phyloP scores from a whole-genome alignment of 805 yeast species.

The Yamadazyma philogaea region DNA sequence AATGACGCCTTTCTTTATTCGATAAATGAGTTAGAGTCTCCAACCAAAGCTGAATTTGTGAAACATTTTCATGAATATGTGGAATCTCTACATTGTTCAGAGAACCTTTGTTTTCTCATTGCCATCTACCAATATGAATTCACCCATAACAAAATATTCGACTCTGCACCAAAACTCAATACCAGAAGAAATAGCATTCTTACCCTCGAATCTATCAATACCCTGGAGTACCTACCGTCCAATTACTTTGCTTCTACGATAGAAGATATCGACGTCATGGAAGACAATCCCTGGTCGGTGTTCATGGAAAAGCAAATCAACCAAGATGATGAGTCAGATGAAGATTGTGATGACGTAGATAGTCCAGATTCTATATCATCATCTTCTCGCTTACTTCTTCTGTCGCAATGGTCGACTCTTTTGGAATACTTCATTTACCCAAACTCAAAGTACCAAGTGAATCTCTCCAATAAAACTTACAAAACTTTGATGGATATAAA shows the following conservation, averaged over 20 bases:
- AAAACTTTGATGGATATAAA: conserved; percentile 20
- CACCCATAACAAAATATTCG: conserved; percentile 29
- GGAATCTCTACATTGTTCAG: conserved; percentile 41
- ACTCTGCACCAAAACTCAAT: conserved; percentile 6
- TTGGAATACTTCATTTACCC: conserved; percentile 38
- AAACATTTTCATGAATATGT: conserved; percentile 32
- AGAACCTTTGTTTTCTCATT: conserved; percentile 43
- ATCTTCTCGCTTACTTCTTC: background rate
- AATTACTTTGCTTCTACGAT: conserved; percentile 24
- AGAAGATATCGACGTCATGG: conserved; percentile 26
- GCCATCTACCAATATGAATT: conserved; percentile 47
- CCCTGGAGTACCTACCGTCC: conserved; percentile 24
- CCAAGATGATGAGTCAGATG: conserved; percentile 6
- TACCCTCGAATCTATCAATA: conserved; percentile 9
- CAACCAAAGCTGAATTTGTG: conserved; percentile 17
- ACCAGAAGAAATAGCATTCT: conserved; percentile 7
- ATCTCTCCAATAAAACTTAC: conserved; percentile 41
- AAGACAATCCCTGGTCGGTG: conserved; percentile 21
- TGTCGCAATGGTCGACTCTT: conserved; percentile 36
- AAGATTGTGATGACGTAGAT: conserved; percentile 5
- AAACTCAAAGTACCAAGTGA: conserved; percentile 48
- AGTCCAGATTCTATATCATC: conserved; percentile 1
- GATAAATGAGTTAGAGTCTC: conserved; percentile 18
- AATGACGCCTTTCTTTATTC: conserved; percentile 31
- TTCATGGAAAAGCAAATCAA: conserved; percentile 14